Evolutionary conservation across 768 basidiomycete genomes (phyloP).

Genomic region (Kwoniella sp.): DNA sequence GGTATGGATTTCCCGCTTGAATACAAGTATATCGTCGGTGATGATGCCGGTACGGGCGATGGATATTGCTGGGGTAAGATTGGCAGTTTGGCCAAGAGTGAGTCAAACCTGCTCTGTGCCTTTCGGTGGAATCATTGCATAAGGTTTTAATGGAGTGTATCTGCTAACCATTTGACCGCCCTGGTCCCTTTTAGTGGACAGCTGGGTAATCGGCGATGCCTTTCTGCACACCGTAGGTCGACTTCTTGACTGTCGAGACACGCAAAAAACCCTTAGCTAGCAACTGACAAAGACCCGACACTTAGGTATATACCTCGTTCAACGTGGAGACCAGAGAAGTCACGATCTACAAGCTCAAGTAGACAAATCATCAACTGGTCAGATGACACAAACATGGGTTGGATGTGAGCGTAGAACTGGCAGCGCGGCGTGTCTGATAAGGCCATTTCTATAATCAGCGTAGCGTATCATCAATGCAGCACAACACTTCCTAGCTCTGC

Average conservation of each 20-base stretch:
- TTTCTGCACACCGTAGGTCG: conserved; percentile 18
- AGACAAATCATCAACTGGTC: too few species aligned
- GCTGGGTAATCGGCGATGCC: conserved; percentile 16
- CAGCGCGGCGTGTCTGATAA: too few species aligned
- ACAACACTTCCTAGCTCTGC: too few species aligned
- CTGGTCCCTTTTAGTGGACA: conserved; percentile 8
- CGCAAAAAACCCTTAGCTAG: neutral
- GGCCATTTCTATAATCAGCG: too few species aligned
- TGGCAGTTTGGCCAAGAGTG: conserved; percentile 5
- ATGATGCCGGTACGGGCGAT: conserved; percentile 2
- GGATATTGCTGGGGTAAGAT: conserved; percentile 20
- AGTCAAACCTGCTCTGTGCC: too few species aligned
- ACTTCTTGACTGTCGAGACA: too few species aligned
- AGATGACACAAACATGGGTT: too few species aligned
- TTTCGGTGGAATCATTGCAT: too few species aligned
- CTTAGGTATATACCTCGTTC: conserved; percentile 16
- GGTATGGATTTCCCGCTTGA: conserved; percentile 11
- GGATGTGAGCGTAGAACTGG: too few species aligned
- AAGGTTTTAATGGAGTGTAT: too few species aligned
- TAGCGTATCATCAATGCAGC: too few species aligned
- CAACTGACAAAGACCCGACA: neutral
- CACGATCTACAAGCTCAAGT: conserved; percentile 15
- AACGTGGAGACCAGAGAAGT: conserved; percentile 19
- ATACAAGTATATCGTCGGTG: conserved; percentile 15
- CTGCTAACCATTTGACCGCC: too few species aligned